A percentile compares a stretch with the other conserved stretches of the same genome.
These are phyloP conservation scores for Amauroascus verrucosus DNA, from an alignment of 2,329 filamentous ascomycete species.

Conservation along the genomic window DNA sequence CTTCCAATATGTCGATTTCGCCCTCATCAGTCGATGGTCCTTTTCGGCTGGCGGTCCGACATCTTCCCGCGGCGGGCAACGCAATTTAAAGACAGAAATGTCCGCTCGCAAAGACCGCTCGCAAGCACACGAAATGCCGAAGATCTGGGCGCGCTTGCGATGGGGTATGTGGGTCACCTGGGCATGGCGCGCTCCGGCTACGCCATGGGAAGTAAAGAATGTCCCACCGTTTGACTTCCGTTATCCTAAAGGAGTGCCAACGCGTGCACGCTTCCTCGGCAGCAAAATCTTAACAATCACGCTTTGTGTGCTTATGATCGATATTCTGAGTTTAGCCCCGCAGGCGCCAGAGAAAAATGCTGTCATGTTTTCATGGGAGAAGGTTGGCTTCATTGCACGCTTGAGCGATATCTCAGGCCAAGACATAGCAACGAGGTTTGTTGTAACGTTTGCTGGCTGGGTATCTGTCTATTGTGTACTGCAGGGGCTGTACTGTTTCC, in stretches of 20 bases:
- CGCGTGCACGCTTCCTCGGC: background rate
- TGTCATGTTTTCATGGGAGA: background rate
- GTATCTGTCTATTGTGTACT: background rate
- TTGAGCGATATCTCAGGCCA: background rate
- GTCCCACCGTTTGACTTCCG: background rate
- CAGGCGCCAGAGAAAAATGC: background rate
- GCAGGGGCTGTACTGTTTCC: background rate
- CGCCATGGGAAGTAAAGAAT: background rate
- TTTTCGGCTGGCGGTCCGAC: background rate
- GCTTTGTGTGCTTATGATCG: background rate
- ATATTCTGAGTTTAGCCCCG: background rate
- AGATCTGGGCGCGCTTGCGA: background rate
- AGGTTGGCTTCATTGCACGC: background rate
- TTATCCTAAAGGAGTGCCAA: background rate
- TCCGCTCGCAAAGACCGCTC: background rate
- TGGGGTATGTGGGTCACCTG: background rate
- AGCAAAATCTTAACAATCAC: background rate
- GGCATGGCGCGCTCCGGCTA: background rate
- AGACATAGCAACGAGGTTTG: background rate
- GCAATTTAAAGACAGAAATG: background rate
- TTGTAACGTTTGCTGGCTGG: background rate
- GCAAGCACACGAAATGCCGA: background rate
- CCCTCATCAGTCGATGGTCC: background rate
- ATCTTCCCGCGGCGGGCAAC: background rate
- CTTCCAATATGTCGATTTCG: background rate